Conservation (phyloP, 352 stramenopile species). For the Phytophthora brassicae region DNA sequence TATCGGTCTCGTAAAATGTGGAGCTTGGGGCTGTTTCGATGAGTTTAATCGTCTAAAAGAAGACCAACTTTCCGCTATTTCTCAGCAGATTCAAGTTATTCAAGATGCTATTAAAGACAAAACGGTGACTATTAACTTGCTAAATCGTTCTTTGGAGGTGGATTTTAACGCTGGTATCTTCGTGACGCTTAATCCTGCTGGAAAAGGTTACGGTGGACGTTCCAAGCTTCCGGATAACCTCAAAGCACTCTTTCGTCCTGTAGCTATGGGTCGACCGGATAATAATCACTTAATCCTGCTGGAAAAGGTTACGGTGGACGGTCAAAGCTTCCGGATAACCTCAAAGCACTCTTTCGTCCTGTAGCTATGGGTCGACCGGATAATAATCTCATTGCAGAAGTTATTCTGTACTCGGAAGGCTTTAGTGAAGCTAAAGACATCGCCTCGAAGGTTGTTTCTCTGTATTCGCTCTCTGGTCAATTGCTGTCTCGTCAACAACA, state of each 20-base stretch:
- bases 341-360: constrained; percentile 94
- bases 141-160: constrained; percentile 87
- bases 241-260: constrained; percentile 92
- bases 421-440: constrained; percentile 91
- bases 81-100: constrained; percentile 95
- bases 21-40: constrained; percentile 96
- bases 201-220: constrained; percentile 94
- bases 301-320: constrained; percentile 94
- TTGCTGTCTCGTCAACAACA: constrained; percentile 90
- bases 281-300: constrained; percentile 94
- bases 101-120: constrained; percentile 93
- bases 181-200: constrained; percentile 94
- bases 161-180: constrained; percentile 95
- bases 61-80: constrained; percentile 93
- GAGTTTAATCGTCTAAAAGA: constrained; percentile 96
- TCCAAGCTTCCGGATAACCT: constrained; percentile 94
- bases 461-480: constrained; percentile 90
- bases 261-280: constrained; percentile 92
- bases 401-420: constrained; percentile 92
- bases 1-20: constrained; percentile 93
- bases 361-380: constrained; percentile 92
- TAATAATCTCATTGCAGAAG: constrained; percentile 94
- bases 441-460: constrained; percentile 88
- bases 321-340: constrained; percentile 92
- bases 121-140: constrained; percentile 65